Evolutionary conservation across 2,329 filamentous ascomycete species (phyloP), one percentile per base, ranked within the genome.

Genomic region (Calonectria naviculata): DNA sequence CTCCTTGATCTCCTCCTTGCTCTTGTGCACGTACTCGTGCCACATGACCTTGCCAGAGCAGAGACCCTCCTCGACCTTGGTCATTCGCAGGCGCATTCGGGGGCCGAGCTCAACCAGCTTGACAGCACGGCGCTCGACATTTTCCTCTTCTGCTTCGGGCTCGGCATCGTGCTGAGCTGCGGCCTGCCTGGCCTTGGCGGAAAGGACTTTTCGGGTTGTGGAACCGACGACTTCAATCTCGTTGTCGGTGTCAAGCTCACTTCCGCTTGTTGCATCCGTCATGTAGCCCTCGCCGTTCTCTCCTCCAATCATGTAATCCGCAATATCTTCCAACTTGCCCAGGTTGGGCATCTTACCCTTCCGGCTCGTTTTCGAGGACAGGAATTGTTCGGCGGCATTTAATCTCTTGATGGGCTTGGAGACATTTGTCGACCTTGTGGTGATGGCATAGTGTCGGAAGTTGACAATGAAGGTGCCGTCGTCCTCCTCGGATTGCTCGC

Each of bases 21-120:
- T 91, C 88, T 99, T 99, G 81, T 93, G 90, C 65, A 98, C 92
- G 80, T 95, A 97, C 81, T 98, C 95, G 83, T 99, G 97, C 97
- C 97, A 99, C 93, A 99, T 94, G 68, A 98, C 90, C 81, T 95
- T 97, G 61, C 97, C 97, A 29, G 90, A 89, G 78, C 95, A 98
- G 8, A 98, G 84, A 1, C 96, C 97, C 78, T 99, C 97, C 81
- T 99, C 97, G 5, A 99, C 95, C 85, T 99, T 99, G 67, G 95
- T 95, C 84, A 99, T 87, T 36, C 96, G 91, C 46, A 99, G 85
- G 71, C 91, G 93, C 93, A 99, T 93, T 65, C 97, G 91, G 1
- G 97, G 97, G 0, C 97, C 97, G 0, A 99, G 86, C 84, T 99
- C 97, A 4, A 97, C 92, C 8, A 99, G 87, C 81, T 97, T 98